A percentile compares a stretch with the other conserved stretches of the same genome.
Conservation (phyloP, 768 basidiomycete genomes). For the Lentinula raphanica region DNA sequence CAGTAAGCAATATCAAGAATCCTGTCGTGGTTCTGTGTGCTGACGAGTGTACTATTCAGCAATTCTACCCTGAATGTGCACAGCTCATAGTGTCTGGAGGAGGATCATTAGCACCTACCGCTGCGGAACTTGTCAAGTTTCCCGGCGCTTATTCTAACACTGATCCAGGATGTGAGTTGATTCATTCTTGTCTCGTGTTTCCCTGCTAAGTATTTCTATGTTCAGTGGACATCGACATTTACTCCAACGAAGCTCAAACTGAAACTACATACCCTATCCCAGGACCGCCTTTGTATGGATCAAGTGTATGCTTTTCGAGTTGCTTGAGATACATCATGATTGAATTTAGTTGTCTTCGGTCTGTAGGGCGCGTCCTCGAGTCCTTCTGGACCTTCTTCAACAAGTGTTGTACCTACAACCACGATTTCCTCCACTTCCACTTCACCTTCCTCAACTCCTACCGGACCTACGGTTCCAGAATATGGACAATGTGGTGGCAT, state of each 20-base stretch:
- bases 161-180: constrained; percentile 41
- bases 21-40: background rate
- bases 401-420: background rate
- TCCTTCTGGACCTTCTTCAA: background rate
- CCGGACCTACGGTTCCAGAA: constrained; percentile 26
- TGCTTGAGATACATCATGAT: background rate
- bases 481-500: constrained; percentile 42
- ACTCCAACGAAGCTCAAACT: constrained; percentile 32
- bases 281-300: constrained; percentile 35
- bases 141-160: constrained; percentile 40
- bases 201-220: no score
- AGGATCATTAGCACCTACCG: constrained; percentile 32
- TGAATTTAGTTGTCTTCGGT: background rate
- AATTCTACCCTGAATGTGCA: constrained; percentile 67
- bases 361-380: constrained; percentile 2
- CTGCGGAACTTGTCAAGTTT: constrained; percentile 41
- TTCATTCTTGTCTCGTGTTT: no score
- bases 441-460: constrained; percentile 10
- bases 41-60: constrained; percentile 21
- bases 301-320: background rate
- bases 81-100: constrained; percentile 39
- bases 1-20: constrained; percentile 25
- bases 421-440: constrained; percentile 4
- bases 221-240: constrained; percentile 28
- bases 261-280: constrained; percentile 39